Evolutionary conservation across 257 asterid genomes (phyloP).

Genomic region (Lycium barbarum): DNA sequence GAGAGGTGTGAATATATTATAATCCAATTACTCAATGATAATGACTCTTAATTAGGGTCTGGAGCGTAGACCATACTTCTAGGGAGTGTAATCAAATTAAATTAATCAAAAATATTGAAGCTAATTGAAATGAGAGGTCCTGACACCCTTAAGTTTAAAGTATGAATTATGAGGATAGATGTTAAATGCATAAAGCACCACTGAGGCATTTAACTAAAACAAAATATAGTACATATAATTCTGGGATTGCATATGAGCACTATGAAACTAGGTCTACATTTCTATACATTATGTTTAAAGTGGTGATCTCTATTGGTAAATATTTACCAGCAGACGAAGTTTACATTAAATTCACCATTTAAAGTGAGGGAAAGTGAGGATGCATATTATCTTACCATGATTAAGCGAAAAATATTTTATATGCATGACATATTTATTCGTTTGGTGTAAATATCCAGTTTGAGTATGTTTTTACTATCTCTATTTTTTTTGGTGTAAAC

Average conservation of each 20-base stretch:
- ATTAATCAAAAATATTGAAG: not conserved
- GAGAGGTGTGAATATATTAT: not conserved
- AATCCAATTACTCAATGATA: not conserved
- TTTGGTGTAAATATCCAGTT: too few relatives aligned
- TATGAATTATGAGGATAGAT: not conserved
- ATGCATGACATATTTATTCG: too few relatives aligned
- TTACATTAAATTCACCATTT: not conserved
- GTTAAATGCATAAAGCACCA: conserved; percentile 10
- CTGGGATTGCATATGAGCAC: not conserved
- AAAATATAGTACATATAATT: not conserved
- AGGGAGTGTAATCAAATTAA: not conserved
- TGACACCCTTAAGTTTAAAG: not conserved
- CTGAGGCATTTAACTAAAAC: not conserved
- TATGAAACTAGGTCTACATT: not conserved
- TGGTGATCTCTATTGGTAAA: not conserved
- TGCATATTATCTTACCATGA: not conserved
- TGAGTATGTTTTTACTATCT: too few relatives aligned
- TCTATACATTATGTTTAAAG: not conserved
- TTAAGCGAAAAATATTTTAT: too few relatives aligned
- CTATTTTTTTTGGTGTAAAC: too few relatives aligned
- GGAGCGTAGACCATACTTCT: not conserved
- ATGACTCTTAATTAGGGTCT: conserved; percentile 1
- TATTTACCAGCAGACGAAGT: not conserved
- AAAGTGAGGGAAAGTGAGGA: not conserved
- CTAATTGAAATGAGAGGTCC: not conserved